phyloP scores from a whole-genome alignment of 768 basidiomycete species.

The Pisolithus sp. region DNA sequence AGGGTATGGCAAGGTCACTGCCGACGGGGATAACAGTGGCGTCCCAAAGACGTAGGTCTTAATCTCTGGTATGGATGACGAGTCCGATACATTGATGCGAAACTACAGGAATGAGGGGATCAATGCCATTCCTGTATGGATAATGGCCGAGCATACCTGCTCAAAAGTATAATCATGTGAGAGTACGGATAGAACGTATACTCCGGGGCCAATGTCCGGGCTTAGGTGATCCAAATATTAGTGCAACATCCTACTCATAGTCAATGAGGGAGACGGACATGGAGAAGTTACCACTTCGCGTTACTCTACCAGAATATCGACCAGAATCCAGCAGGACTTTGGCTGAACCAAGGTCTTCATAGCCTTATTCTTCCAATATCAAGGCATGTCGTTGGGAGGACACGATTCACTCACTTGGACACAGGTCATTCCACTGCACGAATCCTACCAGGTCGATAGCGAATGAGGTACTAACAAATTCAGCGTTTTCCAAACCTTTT shows the following conservation, averaged over 20 bases:
- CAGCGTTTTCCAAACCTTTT: too few relatives aligned
- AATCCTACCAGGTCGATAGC: conserved; percentile 57
- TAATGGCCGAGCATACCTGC: conserved; percentile 37
- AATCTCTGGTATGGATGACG: conserved; percentile 42
- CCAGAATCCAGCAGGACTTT: conserved; percentile 60
- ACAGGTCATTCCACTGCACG: conserved; percentile 67
- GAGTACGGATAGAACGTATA: conserved; percentile 60
- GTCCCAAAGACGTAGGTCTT: conserved; percentile 65
- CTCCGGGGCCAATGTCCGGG: conserved; percentile 60
- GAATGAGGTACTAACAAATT: conserved; percentile 15
- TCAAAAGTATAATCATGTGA: conserved; percentile 68
- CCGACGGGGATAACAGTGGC: conserved; percentile 52
- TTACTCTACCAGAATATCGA: conserved; percentile 44
- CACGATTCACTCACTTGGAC: conserved; percentile 40
- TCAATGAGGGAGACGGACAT: conserved; percentile 43
- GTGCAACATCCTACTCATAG: not conserved
- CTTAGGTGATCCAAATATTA: conserved; percentile 32
- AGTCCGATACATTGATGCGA: conserved; percentile 55
- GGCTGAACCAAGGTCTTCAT: conserved; percentile 44
- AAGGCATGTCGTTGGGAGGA: conserved; percentile 6
- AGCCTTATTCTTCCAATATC: conserved; percentile 22
- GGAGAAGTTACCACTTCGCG: conserved; percentile 51
- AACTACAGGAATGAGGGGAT: conserved; percentile 36
- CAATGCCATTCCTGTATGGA: conserved; percentile 3
- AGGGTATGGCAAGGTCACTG: conserved; percentile 54